phyloP scores from a whole-genome alignment of 2,329 filamentous ascomycete species.

The Sporothrix luriei region DNA sequence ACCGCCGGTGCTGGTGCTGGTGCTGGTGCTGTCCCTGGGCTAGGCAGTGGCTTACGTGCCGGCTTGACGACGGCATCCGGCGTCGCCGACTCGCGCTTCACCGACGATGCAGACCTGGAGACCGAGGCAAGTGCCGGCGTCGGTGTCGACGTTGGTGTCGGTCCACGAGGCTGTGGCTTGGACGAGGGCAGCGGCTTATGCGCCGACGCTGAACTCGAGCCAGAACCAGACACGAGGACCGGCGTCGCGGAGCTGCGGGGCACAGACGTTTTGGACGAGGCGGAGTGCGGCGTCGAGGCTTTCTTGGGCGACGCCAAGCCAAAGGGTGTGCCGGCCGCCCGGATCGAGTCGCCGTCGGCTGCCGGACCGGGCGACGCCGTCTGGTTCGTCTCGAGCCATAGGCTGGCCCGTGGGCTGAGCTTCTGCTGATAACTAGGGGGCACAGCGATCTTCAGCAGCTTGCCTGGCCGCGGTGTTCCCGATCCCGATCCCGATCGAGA shows the following conservation, averaged over 20 bases:
- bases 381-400: conserved; percentile 32
- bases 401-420: conserved; percentile 33
- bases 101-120: conserved; percentile 13
- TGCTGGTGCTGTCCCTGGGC: background rate
- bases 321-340: conserved; percentile 22
- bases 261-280: conserved; percentile 3
- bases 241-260: conserved; percentile 2
- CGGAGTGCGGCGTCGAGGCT: conserved; percentile 8
- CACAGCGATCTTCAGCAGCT: conserved; percentile 37
- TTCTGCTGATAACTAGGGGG: conserved; percentile 31
- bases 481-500: background rate
- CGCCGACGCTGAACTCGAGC: background rate
- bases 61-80: conserved; percentile 26
- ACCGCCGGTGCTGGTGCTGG: conserved; percentile 10
- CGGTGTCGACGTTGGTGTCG: conserved; percentile 7
- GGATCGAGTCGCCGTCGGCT: conserved; percentile 29
- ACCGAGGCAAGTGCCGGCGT: background rate
- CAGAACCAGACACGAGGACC: background rate
- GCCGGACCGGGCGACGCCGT: conserved; percentile 1
- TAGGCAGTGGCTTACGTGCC: conserved; percentile 35
- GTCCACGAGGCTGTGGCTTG: conserved; percentile 1
- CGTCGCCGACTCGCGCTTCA: conserved; percentile 18
- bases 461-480: conserved; percentile 37
- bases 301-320: conserved; percentile 10
- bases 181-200: background rate